phyloP scores from a whole-genome alignment of 75 land plant species.

The Gnetum montanum region DNA sequence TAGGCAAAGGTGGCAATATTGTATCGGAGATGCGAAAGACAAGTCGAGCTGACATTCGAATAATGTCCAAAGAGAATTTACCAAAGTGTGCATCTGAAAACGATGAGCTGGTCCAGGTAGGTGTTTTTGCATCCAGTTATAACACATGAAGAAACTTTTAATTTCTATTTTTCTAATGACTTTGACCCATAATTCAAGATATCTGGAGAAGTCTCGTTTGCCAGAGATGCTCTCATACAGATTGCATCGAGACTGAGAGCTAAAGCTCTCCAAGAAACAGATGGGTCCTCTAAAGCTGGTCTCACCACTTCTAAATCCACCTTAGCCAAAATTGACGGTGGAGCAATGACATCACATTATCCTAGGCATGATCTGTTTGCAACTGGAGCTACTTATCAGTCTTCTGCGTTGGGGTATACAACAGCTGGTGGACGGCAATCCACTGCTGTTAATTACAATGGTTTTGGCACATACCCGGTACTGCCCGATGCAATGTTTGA shows the following conservation, averaged over 20 bases:
- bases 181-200: slow-evolving; percentile 42
- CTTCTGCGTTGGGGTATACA: slow-evolving; percentile 34
- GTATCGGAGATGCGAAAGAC: slow-evolving; percentile 80
- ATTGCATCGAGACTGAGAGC: slow-evolving; percentile 58
- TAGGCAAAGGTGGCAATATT: slow-evolving; percentile 89
- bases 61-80: slow-evolving; percentile 66
- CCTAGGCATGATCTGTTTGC: slow-evolving; percentile 28
- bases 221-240: slow-evolving; percentile 79
- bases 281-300: slow-evolving; percentile 21
- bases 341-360: slow-evolving; percentile 31
- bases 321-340: slow-evolving; percentile 26
- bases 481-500: too few relatives aligned
- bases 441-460: slow-evolving; percentile 27
- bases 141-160: neutral
- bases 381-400: slow-evolving; percentile 32
- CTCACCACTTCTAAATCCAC: slow-evolving; percentile 35
- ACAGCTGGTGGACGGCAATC: slow-evolving; percentile 30
- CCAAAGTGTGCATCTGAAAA: slow-evolving; percentile 80
- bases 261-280: slow-evolving; percentile 52
- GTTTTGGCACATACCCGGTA: slow-evolving; percentile 39
- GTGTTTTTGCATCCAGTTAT: neutral
- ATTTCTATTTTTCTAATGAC: neutral
- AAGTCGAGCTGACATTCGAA: slow-evolving; percentile 82
- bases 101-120: slow-evolving; percentile 95
- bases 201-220: slow-evolving; percentile 68